Percentiles rank a stretch among this genome's conserved stretches.
Evolutionary conservation across 805 yeast species (phyloP).

Genomic region (Pichia nanzhaoensis): DNA sequence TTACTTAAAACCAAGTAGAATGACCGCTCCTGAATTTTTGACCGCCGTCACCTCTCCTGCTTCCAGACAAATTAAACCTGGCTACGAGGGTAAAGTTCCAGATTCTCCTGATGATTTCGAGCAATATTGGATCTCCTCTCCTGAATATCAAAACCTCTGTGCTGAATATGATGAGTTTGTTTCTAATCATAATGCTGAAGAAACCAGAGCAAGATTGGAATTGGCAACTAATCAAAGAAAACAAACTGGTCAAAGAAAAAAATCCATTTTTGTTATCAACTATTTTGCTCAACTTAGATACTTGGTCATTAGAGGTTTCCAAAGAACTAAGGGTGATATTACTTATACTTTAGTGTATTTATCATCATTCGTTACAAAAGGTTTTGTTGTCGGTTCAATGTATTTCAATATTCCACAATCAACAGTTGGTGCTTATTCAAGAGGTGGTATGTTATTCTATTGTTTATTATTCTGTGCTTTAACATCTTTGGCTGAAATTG

Average conservation of each 20-base stretch:
- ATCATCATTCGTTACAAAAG: conserved; percentile 49
- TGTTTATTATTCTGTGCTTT: conserved; percentile 56
- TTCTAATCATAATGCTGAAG: conserved; percentile 32
- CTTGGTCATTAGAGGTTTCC: conserved; percentile 50
- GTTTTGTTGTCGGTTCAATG: conserved; percentile 55
- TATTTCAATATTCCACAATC: conserved; percentile 45
- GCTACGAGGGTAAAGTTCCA: conserved; percentile 51
- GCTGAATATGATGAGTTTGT: conserved; percentile 35
- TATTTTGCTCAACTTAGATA: conserved; percentile 45
- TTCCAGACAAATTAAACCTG: conserved; percentile 45
- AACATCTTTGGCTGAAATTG: conserved; percentile 57
- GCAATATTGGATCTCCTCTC: conserved; percentile 50
- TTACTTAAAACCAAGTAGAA: conserved; percentile 55
- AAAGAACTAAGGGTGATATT: conserved; percentile 54
- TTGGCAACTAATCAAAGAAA: conserved; percentile 33
- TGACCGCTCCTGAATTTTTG: conserved; percentile 63
- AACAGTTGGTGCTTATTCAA: conserved; percentile 50
- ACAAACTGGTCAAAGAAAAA: conserved; percentile 33
- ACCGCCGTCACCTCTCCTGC: conserved; percentile 63
- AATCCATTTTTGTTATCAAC: conserved; percentile 34
- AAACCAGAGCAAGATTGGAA: conserved; percentile 36
- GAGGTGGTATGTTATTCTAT: conserved; percentile 58
- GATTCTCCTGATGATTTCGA: conserved; percentile 52
- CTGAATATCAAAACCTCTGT: conserved; percentile 40
- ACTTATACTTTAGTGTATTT: conserved; percentile 49